Evolutionary conservation across 805 yeast genomes (phyloP).

Genomic region (Lachancea sp.): DNA sequence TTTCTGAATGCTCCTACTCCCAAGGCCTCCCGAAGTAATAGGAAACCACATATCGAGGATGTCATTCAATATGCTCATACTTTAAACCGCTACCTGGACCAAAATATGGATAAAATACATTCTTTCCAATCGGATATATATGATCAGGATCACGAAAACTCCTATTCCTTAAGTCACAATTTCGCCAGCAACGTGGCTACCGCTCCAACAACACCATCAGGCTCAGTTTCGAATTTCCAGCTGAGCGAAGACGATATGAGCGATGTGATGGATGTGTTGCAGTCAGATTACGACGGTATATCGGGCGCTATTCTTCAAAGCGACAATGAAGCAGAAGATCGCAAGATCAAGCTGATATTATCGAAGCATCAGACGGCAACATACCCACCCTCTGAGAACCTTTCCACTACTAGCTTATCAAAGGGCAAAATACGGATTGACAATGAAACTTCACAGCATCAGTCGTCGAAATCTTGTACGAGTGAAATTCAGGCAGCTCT

Average conservation of each 20-base stretch:
- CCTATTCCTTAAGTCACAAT: background rate
- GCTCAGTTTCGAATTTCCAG: constrained; percentile 27
- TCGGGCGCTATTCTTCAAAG: background rate
- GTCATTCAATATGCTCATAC: constrained; percentile 27
- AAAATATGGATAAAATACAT: constrained; percentile 24
- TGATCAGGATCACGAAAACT: constrained; percentile 6
- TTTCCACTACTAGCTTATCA: constrained; percentile 2
- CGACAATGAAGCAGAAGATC: constrained; percentile 5
- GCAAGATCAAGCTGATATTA: constrained; percentile 6
- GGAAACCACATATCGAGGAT: constrained; percentile 24
- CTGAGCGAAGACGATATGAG: constrained; percentile 22
- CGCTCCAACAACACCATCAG: constrained; percentile 13
- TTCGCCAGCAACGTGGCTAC: constrained; percentile 10
- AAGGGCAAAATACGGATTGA: background rate
- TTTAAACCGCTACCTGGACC: constrained; percentile 22
- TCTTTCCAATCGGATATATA: constrained; percentile 19
- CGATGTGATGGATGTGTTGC: constrained; percentile 5
- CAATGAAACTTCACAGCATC: background rate
- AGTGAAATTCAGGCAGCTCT: constrained; percentile 1
- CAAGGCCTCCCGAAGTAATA: background rate
- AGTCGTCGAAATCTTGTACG: constrained; percentile 1
- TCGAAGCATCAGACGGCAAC: constrained; percentile 8
- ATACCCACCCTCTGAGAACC: constrained; percentile 8
- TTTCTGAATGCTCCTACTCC: background rate
- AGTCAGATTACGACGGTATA: constrained; percentile 1